phyloP scores from a whole-genome alignment of 2,329 filamentous ascomycete genomes.

The Aspergillus pseudonomiae region DNA sequence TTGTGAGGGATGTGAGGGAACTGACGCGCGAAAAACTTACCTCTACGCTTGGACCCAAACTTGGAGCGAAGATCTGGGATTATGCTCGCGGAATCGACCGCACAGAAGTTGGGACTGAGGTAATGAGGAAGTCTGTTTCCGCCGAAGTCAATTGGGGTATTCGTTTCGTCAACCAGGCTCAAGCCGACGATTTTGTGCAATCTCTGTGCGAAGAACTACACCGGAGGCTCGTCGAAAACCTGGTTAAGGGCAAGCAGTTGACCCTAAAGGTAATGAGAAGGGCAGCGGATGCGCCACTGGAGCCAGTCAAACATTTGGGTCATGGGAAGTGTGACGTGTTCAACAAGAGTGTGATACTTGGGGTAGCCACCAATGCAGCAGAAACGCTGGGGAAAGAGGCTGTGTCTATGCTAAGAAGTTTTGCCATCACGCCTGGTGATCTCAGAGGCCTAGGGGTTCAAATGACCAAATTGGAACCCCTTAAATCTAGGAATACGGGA shows the following conservation, averaged over 20 bases:
- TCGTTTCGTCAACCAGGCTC: slow-evolving; percentile 85
- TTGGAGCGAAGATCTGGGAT: slow-evolving; percentile 85
- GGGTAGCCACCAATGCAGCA: slow-evolving; percentile 77
- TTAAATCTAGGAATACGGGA: slow-evolving; percentile 61
- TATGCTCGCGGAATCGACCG: slow-evolving; percentile 87
- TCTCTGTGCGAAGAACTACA: slow-evolving; percentile 85
- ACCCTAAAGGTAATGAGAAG: slow-evolving; percentile 95
- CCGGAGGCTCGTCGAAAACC: slow-evolving; percentile 76
- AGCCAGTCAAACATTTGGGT: slow-evolving; percentile 89
- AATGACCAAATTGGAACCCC: slow-evolving; percentile 85
- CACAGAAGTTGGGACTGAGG: slow-evolving; percentile 82
- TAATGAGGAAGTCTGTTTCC: slow-evolving; percentile 88
- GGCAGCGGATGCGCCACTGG: slow-evolving; percentile 80
- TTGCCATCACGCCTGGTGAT: slow-evolving; percentile 85
- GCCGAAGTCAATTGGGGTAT: slow-evolving; percentile 99
- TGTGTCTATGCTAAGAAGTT: slow-evolving; percentile 78
- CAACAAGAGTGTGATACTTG: slow-evolving; percentile 83
- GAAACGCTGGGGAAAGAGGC: slow-evolving; percentile 78
- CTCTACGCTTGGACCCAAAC: slow-evolving; percentile 82
- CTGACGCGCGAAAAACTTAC: slow-evolving; percentile 75
- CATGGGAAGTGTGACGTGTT: slow-evolving; percentile 94
- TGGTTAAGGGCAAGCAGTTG: slow-evolving; percentile 83
- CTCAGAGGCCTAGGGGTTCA: slow-evolving; percentile 90
- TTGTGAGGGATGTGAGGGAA: slow-evolving; percentile 80
- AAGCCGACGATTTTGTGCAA: slow-evolving; percentile 88